Conservation (phyloP, 371 early-diverging fungal genomes). For the Aphelidium insulamus region DNA sequence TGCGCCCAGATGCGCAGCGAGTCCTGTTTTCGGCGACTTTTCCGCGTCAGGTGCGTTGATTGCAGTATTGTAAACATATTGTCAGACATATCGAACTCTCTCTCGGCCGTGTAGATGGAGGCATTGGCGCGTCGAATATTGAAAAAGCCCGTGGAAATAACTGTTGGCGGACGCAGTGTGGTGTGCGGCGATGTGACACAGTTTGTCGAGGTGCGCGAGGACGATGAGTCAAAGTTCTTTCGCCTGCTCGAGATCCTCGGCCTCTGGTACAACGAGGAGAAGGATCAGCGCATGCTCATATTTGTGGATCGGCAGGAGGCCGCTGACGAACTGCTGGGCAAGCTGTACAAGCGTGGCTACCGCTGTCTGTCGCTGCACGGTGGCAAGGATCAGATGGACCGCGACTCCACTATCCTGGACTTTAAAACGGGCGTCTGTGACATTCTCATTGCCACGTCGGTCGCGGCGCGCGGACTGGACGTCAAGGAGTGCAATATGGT, state of each 20-base stretch:
- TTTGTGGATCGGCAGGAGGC: slow-evolving; percentile 92
- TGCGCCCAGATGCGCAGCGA: slow-evolving; percentile 81
- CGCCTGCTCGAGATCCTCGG: slow-evolving; percentile 78
- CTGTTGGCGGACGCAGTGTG: slow-evolving; percentile 76
- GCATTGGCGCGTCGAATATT: slow-evolving; percentile 84
- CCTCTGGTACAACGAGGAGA: slow-evolving; percentile 32
- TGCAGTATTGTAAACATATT: background rate
- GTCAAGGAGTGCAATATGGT: slow-evolving; percentile 89
- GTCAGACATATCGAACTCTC: background rate
- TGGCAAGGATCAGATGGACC: slow-evolving; percentile 89
- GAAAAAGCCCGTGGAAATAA: slow-evolving; percentile 71
- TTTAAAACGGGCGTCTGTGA: slow-evolving; percentile 73
- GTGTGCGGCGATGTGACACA: slow-evolving; percentile 75
- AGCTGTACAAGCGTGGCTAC: slow-evolving; percentile 67
- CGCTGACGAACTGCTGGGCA: slow-evolving; percentile 67
- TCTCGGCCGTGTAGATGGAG: slow-evolving; percentile 43
- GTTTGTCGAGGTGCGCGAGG: slow-evolving; percentile 59
- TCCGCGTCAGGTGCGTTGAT: slow-evolving; percentile 43
- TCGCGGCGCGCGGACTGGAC: slow-evolving; percentile 98
- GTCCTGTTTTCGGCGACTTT: slow-evolving; percentile 93
- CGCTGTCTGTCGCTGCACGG: slow-evolving; percentile 85
- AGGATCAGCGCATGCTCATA: slow-evolving; percentile 46
- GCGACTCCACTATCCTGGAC: slow-evolving; percentile 76
- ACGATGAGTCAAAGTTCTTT: slow-evolving; percentile 59
- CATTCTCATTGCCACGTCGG: slow-evolving; percentile 94